phyloP scores from a whole-genome alignment of 2,329 filamentous ascomycete species.

The Diaporthe caulivora region DNA sequence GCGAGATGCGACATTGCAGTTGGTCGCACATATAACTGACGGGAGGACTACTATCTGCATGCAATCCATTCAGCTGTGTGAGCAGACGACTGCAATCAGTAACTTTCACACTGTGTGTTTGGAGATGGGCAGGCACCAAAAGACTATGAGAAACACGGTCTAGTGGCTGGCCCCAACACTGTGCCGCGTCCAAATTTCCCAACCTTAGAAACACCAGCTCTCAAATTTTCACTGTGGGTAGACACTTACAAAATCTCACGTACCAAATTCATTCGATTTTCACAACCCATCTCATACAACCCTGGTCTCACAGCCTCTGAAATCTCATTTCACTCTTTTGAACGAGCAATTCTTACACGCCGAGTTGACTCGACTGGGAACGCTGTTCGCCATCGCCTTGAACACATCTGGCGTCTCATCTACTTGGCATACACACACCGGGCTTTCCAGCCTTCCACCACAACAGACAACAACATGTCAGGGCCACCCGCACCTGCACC shows the following conservation, averaged over 20 bases:
- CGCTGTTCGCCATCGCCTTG: not conserved
- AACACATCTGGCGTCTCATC: not conserved
- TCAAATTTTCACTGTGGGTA: conserved; percentile 26
- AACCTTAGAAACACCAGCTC: not conserved
- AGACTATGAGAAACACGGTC: not conserved
- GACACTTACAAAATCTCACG: conserved; percentile 14
- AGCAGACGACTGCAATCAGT: not conserved
- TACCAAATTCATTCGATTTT: not conserved
- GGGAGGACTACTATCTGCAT: not conserved
- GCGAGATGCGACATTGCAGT: not conserved
- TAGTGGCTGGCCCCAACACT: not conserved
- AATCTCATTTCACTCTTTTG: not conserved
- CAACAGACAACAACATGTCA: conserved; percentile 14
- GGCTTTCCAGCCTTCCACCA: not conserved
- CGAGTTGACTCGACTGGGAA: no score
- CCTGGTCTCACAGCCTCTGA: not conserved
- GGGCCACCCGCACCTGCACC: conserved; percentile 25
- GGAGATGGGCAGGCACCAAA: not conserved
- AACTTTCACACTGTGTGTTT: not conserved
- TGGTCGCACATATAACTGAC: not conserved
- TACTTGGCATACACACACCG: not conserved
- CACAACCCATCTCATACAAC: not conserved
- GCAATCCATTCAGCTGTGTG: not conserved
- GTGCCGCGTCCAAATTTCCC: not conserved
- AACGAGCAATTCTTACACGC: not conserved